Evolutionary conservation across 176 grass and related monocot species (phyloP).

Genomic region (Avena eriantha): DNA sequence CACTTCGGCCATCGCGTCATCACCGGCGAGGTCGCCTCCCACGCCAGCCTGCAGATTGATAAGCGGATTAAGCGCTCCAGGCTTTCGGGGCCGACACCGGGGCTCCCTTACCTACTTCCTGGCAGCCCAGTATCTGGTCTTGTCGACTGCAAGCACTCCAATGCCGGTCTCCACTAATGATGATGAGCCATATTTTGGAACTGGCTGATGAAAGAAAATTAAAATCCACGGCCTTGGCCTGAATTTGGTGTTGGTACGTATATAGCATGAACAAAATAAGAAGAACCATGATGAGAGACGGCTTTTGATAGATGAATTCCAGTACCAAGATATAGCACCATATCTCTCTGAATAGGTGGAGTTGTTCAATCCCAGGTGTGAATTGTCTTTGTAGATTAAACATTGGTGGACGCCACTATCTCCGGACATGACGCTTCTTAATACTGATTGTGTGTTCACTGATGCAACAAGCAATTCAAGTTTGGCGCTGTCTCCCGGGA

Average conservation of each 20-base stretch:
- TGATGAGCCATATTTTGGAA: background rate
- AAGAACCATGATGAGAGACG: background rate
- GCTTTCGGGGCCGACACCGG: slow-evolving; percentile 81
- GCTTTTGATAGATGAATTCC: no score
- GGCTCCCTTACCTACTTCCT: slow-evolving; percentile 40
- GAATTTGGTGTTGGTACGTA: background rate
- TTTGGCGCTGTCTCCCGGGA: no score
- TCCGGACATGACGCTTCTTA: no score
- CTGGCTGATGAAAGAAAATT: background rate
- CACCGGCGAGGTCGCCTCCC: slow-evolving; percentile 76
- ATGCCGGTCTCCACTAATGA: background rate
- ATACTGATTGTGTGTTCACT: no score
- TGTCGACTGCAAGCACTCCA: background rate
- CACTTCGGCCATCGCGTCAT: slow-evolving; percentile 73
- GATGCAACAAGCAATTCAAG: no score
- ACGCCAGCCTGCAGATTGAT: slow-evolving; percentile 66
- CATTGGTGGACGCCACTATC: no score
- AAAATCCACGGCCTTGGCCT: background rate
- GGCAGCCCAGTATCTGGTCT: background rate
- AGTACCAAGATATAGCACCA: no score
- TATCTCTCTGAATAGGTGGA: no score
- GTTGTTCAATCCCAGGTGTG: no score
- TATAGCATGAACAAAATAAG: background rate
- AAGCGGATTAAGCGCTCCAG: slow-evolving; percentile 76
- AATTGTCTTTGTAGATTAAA: no score